Evolutionary conservation across 768 basidiomycete species (phyloP), one percentile per base, ranked within the genome.

Genomic region (Suillus variegatus): DNA sequence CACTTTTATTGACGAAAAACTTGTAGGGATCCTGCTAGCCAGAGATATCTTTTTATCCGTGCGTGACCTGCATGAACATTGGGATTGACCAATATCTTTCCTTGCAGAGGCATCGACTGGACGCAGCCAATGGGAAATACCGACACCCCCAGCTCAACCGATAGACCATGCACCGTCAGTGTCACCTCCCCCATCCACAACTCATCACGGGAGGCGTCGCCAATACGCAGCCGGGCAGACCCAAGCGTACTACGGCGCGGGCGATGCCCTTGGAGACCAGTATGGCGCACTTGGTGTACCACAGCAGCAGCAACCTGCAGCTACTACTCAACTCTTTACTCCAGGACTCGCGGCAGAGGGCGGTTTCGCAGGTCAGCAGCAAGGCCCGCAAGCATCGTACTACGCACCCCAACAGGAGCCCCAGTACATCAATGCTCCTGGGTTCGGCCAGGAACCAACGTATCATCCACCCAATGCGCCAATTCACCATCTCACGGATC

Each of bases 191-290:
- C 79, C 81, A 18, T 74, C 76, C 3, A 62, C 69, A n/a, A 76
- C 84, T 7, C 74, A 78, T 36, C 82, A 85, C 68, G 63, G 81
- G 62, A 91, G 93, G 78, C 90, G 94, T 70, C 89, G 96, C 54
- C 95, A 97, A 77, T 98, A 98, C 75, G 96, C 96, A 58, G 88
- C 93, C 4, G 95, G 93, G 13, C 95, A 97, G 78, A 94, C 94
- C 1, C 93, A 95, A 73, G 94, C 86, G 3, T 95, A 95, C 75
- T 94, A 94, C 69, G 86, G 88, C 43, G 74, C 79, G 13, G 82
- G 82, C 35, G 79, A 79, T 4, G 69, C 77, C 43, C 68, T 81
- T 49, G 86, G 74, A 13, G 82, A 86, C 58, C 82, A 86, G 13
- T 71, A 74, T 36, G 63, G 77, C 35, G 75, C 77, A 7, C 62